These are phyloP conservation scores for Diaporthe humulicola DNA, from an alignment of 2,329 filamentous ascomycete genomes.

Conservation along the genomic window DNA sequence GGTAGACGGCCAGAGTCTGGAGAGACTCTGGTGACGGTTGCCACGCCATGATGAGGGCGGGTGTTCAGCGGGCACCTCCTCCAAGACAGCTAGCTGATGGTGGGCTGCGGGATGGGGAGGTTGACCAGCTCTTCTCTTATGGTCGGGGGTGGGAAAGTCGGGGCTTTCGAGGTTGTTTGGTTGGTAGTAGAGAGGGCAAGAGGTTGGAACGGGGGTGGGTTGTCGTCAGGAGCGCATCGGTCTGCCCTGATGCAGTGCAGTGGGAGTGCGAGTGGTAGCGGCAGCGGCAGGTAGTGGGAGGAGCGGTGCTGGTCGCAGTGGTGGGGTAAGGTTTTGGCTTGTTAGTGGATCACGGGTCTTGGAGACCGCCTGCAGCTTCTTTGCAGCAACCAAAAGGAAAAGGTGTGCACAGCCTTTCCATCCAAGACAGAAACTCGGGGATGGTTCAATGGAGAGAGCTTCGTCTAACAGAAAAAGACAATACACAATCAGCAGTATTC, in stretches of 20 bases:
- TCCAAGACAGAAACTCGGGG: neutral
- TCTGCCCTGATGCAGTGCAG: constrained; percentile 3
- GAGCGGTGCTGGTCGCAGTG: constrained; percentile 6
- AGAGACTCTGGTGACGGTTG: constrained; percentile 90
- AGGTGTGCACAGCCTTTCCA: constrained; percentile 2
- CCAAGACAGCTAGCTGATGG: constrained; percentile 28
- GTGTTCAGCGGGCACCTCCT: constrained; percentile 39
- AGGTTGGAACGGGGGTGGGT: constrained; percentile 24
- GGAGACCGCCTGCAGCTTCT: constrained; percentile 21
- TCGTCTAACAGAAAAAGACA: neutral
- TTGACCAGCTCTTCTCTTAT: neutral
- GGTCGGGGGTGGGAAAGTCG: neutral
- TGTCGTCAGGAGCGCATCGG: constrained; percentile 22
- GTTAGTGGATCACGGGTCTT: constrained; percentile 30
- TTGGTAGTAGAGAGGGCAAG: constrained; percentile 7
- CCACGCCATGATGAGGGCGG: constrained; percentile 79
- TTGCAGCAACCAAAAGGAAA: neutral
- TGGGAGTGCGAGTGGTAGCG: constrained; percentile 4
- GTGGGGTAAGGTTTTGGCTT: constrained; percentile 26
- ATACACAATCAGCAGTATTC: neutral
- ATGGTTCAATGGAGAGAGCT: neutral
- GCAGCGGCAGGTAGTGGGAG: neutral
- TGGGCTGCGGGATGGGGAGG: constrained; percentile 8
- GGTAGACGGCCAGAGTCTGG: constrained; percentile 87
- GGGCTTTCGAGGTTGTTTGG: neutral